These are phyloP conservation scores for Kwoniella mangroviensis DNA, from an alignment of 768 basidiomycete species.

Conservation along the genomic window DNA sequence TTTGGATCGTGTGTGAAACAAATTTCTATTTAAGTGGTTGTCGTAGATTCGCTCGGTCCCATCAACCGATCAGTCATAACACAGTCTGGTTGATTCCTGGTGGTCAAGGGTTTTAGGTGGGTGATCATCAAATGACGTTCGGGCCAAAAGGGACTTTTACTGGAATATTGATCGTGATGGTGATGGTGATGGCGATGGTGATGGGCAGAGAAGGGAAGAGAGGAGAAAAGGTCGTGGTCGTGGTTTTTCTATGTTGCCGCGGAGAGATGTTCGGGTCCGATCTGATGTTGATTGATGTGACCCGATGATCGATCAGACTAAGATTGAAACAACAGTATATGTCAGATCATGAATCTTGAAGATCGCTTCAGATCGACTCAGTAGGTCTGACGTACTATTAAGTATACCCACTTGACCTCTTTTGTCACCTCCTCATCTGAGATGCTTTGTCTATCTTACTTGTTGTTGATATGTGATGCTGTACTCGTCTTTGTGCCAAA, in stretches of 20 bases:
- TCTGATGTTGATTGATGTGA: background rate
- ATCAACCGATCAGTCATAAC: background rate
- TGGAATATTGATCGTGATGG: background rate
- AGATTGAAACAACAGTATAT: background rate
- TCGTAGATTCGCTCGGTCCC: background rate
- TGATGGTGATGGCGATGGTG: background rate
- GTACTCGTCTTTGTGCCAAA: background rate
- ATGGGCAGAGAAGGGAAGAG: no score
- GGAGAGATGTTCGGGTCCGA: constrained; percentile 4
- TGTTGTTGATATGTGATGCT: background rate
- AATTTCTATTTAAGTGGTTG: background rate
- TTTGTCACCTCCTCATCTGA: background rate
- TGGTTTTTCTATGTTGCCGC: background rate
- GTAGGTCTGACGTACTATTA: background rate
- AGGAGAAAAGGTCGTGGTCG: background rate
- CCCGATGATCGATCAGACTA: background rate
- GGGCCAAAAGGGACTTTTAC: background rate
- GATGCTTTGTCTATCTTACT: background rate
- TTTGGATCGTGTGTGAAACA: background rate
- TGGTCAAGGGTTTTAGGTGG: no score
- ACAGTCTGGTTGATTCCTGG: no score
- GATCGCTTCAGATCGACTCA: no score
- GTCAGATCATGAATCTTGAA: background rate
- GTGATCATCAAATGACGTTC: background rate
- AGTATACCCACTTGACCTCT: background rate